Conservation (phyloP, 305 asterid species). For the Stenogyne calaminthoides region DNA sequence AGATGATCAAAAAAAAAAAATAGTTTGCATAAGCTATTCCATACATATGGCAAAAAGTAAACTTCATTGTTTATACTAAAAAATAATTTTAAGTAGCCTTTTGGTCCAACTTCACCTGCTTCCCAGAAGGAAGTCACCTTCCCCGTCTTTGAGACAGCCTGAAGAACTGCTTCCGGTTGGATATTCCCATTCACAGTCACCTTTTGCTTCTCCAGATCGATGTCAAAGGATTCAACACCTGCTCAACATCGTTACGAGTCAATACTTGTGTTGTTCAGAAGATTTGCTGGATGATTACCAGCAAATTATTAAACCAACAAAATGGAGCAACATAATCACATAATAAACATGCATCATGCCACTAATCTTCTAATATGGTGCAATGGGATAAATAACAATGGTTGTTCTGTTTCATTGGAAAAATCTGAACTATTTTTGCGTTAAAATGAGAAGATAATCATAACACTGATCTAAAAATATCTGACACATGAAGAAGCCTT, state of each 20-base stretch:
- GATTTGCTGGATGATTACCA: too few species aligned
- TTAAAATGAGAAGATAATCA: background rate
- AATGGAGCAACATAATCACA: background rate
- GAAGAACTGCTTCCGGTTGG: conserved; percentile 64
- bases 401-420: background rate
- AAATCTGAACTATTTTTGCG: background rate
- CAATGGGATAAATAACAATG: background rate
- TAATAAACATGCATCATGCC: background rate
- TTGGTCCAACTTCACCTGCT: conserved; percentile 39
- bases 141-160: conserved; percentile 81
- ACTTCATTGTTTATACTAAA: background rate
- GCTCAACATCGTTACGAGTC: conserved; percentile 12
- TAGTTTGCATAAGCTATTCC: background rate
- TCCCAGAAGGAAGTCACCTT: conserved; percentile 84
- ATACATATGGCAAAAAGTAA: background rate
- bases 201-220: conserved; percentile 74
- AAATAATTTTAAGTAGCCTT: conserved; percentile 26
- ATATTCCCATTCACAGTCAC: conserved; percentile 76
- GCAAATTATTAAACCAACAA: background rate
- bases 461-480: too few species aligned
- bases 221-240: conserved; percentile 84
- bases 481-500: too few species aligned
- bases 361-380: background rate
- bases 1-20: conserved; percentile 59
- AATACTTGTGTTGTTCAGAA: too few species aligned